A percentile compares a stretch with the other conserved stretches of the same genome.
Conservation (phyloP, 2,329 filamentous ascomycete species). For the Helotiales sp. region DNA sequence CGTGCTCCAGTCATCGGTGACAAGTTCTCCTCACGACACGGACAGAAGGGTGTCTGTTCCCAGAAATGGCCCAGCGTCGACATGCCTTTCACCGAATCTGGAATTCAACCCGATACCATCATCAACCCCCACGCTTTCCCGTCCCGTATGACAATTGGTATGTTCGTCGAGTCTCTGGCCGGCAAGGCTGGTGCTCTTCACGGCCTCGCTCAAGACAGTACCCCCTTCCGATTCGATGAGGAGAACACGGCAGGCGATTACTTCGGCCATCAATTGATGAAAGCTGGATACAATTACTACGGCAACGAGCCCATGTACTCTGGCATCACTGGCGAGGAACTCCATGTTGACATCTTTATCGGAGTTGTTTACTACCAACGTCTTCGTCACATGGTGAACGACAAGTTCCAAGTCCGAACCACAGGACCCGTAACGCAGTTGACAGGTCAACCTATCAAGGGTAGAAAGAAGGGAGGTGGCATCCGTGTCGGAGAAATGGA, state of each 20-base stretch:
- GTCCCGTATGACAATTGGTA: conserved; percentile 99
- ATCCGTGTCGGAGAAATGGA: conserved; percentile 99
- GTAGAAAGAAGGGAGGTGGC: conserved; percentile 93
- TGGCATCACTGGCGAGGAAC: conserved; percentile 92
- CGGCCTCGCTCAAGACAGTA: conserved; percentile 93
- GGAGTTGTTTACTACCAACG: conserved; percentile 98
- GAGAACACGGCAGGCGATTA: conserved; percentile 90
- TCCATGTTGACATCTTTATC: conserved; percentile 93
- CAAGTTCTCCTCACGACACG: conserved; percentile 98
- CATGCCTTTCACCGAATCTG: conserved; percentile 96
- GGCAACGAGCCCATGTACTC: conserved; percentile 99
- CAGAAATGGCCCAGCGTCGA: conserved; percentile 94
- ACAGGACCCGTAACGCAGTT: conserved; percentile 89
- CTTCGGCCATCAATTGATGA: conserved; percentile 93
- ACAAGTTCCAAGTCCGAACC: conserved; percentile 98
- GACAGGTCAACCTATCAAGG: conserved; percentile 96
- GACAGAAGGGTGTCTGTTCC: conserved; percentile 95
- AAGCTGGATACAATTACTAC: conserved; percentile 96
- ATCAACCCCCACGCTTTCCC: conserved; percentile 99
- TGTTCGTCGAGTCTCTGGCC: conserved; percentile 97
- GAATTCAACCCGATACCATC: conserved; percentile 96
- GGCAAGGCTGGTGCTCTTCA: conserved; percentile 95
- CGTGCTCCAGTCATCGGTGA: conserved; percentile 93
- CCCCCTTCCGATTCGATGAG: conserved; percentile 93
- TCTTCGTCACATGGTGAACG: conserved; percentile 98